Evolutionary conservation across 305 asterid species (phyloP), one percentile per base, ranked within the genome.

Genomic region (Fraxinus ornus): DNA sequence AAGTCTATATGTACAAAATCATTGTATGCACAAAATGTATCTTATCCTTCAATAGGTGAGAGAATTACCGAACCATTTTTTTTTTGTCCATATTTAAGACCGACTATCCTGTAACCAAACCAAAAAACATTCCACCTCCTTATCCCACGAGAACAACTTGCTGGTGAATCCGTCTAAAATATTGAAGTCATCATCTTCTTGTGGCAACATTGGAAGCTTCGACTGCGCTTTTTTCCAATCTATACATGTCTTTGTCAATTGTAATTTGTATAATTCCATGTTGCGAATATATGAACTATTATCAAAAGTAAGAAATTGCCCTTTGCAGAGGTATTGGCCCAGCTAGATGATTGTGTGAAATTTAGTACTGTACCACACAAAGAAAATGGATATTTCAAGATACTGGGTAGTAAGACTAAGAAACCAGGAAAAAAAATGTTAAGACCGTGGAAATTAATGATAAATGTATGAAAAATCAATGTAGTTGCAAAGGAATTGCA

Each of bases 221-320:
- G 26, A 37, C 7, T 32, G 72, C 3, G 13, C 52, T 44, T 44
- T 28, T 22, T 78, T n/a, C 55, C 36, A 10, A n/a, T 47, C 57
- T 19, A 7, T 17, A 36, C 90, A 84, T 7, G 26, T 21, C 44
- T 49, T 71, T 28, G 82, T 77, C 77, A 85, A 1, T 7, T 86
- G 87, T 21, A 9, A 8, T 28, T 86, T 84, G 39, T 87, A 88
- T 30, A 86, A 12, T 35, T 60, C 84, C 0, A 1, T 3, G 62
- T 85, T 89, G 1, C 87, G 87, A 3, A 26, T 0, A 33, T 85
- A 85, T 0, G 87, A 83, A 36, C 32, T 70, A 13, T 83, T 83
- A 28, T 39, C 81, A 68, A 77, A 80, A 35, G 88, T 82, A n/a
- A 33, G 6, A 72, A 89, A 47, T 3, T 81, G 83, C 0, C 5